Percentiles rank a stretch among this genome's conserved stretches.
These are phyloP conservation scores for Camellia lanceoleosa DNA, from an alignment of 148 eudicot species.

Conservation along the genomic window DNA sequence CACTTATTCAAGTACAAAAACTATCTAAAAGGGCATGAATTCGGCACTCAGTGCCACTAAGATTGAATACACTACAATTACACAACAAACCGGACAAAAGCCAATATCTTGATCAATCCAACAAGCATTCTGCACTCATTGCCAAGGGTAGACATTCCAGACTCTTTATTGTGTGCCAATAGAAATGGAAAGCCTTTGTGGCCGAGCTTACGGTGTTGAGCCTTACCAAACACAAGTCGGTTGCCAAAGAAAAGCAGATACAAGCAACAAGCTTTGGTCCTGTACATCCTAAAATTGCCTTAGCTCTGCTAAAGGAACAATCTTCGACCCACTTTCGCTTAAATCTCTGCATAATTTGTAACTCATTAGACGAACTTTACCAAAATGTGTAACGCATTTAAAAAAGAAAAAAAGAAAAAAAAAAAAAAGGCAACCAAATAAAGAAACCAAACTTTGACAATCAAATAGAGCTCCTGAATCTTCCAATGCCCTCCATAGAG, in stretches of 20 bases:
- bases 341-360: slow-evolving; percentile 24
- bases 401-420: slow-evolving; percentile 12
- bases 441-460: not conserved
- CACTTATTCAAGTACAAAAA: slow-evolving; percentile 14
- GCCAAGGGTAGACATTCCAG: slow-evolving; percentile 30
- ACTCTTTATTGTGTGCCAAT: slow-evolving; percentile 26
- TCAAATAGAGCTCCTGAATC: slow-evolving; percentile 8
- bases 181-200: slow-evolving; percentile 29
- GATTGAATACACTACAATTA: slow-evolving; percentile 18
- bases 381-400: too few relatives aligned
- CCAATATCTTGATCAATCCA: slow-evolving; percentile 10
- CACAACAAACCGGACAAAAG: slow-evolving; percentile 12
- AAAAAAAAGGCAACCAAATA: slow-evolving; percentile 24
- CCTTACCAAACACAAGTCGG: slow-evolving; percentile 26
- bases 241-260: slow-evolving; percentile 26
- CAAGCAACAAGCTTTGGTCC: slow-evolving; percentile 33
- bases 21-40: slow-evolving; percentile 37
- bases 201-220: slow-evolving; percentile 28
- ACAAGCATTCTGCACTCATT: slow-evolving; percentile 19
- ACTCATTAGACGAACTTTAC: slow-evolving; percentile 29
- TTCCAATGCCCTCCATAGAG: slow-evolving; percentile 2
- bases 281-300: slow-evolving; percentile 42
- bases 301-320: slow-evolving; percentile 24
- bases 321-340: slow-evolving; percentile 13
- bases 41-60: slow-evolving; percentile 1